Base-by-base conservation (phyloP, 2,329 filamentous ascomycete species). In the Zelopaecilomyces penicillatus region DNA sequence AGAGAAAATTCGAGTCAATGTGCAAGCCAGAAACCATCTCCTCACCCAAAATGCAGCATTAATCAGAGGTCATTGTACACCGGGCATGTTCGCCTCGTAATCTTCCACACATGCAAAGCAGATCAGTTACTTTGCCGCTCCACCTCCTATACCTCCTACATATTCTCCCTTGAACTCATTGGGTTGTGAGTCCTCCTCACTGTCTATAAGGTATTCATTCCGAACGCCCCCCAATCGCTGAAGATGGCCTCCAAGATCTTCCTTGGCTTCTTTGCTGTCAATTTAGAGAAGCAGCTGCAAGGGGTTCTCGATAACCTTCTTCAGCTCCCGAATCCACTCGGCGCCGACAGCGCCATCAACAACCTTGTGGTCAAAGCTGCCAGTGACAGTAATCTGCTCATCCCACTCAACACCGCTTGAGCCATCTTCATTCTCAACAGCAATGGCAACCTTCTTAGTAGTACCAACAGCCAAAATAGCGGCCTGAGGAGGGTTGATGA, bases 401-500 rank as follows among this genome's bases (percentile, higher is more conserved):
- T 98, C 93, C 85, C 87, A 98, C 67, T 87, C 87, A 39, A 95
- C 74, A 44, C 68, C 64, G 12, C 78, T 70, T 37, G 80, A 81
- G 49, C 87, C 89, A 51, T 95, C 88, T 69, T 93, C 90, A 47
- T 78, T 82, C 75, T 94, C 87, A 35, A 80, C 80, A 42, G 88
- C 89, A 45, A 97, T 73, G 39, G 94, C 87, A 44, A 97, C 91
- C 84, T 97, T 97, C 73, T 87, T 86, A 58, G 87, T 89, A 54
- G 89, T 94, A 60, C 94, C 93, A 48, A 98, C 87, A 44, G 93
- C 91, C 52, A 98, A 78, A 65, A 98, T 98, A 63, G 82, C 85
- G 44, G 93, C 87, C 75, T 98, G 94, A 43, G 93, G 93, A 54
- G 94, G 93, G 81, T 98, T 98, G 78, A 98, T 95, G 63, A 98